Conservation (phyloP, 768 basidiomycete genomes). For the Trametes sanguinea region DNA sequence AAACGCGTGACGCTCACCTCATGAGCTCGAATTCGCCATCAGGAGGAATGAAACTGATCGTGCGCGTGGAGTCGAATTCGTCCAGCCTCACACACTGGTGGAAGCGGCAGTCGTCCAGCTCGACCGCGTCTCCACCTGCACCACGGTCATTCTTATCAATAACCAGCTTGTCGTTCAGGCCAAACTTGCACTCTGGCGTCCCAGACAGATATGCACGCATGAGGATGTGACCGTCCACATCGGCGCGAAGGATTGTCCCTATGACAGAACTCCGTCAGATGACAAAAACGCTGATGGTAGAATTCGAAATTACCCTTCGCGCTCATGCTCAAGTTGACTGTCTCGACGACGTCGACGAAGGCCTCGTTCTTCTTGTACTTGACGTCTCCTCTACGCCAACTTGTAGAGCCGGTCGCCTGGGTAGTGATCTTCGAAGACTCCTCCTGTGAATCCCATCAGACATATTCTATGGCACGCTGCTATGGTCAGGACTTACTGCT, state of each 20-base stretch:
- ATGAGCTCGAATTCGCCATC: constrained; percentile 99
- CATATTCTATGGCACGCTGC: neutral
- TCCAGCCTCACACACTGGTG: constrained; percentile 96
- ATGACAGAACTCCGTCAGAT: neutral
- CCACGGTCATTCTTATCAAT: constrained; percentile 79
- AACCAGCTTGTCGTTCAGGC: constrained; percentile 96
- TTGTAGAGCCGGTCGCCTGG: constrained; percentile 96
- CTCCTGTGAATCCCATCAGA: constrained; percentile 57
- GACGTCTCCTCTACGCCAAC: constrained; percentile 93
- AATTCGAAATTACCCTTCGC: constrained; percentile 67
- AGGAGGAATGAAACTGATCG: constrained; percentile 96
- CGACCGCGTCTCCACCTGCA: constrained; percentile 70
- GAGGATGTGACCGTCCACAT: constrained; percentile 96
- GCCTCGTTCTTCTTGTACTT: constrained; percentile 99
- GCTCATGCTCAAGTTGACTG: constrained; percentile 95
- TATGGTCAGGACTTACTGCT: constrained; percentile 52
- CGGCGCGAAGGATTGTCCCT: constrained; percentile 92
- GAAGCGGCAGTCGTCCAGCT: constrained; percentile 97
- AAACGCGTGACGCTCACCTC: constrained; percentile 55
- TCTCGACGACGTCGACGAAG: constrained; percentile 99
- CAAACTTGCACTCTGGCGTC: constrained; percentile 98
- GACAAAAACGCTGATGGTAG: constrained; percentile 17
- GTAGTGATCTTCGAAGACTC: constrained; percentile 96
- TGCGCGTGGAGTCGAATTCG: constrained; percentile 91
- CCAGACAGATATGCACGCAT: constrained; percentile 98